Base-by-base conservation (phyloP, 2,329 filamentous ascomycete genomes). In the Colletotrichum noveboracense region DNA sequence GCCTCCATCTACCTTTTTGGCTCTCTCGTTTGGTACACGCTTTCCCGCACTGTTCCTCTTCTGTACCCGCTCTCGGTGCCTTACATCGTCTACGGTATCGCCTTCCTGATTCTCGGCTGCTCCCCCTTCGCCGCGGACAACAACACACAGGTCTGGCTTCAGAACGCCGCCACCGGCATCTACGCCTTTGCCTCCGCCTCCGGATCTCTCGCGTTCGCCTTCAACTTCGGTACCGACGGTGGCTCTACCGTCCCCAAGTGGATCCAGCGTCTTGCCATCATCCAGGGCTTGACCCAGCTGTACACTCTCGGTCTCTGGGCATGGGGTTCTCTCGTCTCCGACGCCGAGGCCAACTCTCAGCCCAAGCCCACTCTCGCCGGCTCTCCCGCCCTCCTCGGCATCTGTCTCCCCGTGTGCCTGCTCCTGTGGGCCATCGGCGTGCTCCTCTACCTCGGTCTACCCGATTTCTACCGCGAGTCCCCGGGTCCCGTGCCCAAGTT, bases 301-400 rank as follows among this genome's bases (percentile, higher is more conserved):
- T 94, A 93, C 81, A 88, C 93, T 70, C 89, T 91, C 36, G 89
- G 87, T 6, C 86, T 94, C n/a, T 94, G 92, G 92, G 93, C 91
- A 80, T 94, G 92, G 92, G 92, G 92, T 36, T 70, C 64, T 48
- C 52, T 75, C n/a, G 71, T 75, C 26, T 76, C 74, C 26, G 71
- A 76, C 6, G 74, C 71, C 52, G 66, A 76, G 52, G n/a, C 66
- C 52, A 74, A 74, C 66, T 75, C 66, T n/a, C 38, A 70, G 28
- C 36, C 74, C 24, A 75, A 75, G 65, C 71, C 71, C 24, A 76
- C 71, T 7, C 78, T 83, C 48, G 83, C 87, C 61, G 85, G 80
- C 38, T 78, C 76, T 8, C 80, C 84, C 56, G 70, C 76, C 21
- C 76, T 70, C 52, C 69, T 81, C 10, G 89, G 89, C 26, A 88